Evolutionary conservation across 176 grass and related monocot species (phyloP).

Genomic region (Neostapfia colusana): DNA sequence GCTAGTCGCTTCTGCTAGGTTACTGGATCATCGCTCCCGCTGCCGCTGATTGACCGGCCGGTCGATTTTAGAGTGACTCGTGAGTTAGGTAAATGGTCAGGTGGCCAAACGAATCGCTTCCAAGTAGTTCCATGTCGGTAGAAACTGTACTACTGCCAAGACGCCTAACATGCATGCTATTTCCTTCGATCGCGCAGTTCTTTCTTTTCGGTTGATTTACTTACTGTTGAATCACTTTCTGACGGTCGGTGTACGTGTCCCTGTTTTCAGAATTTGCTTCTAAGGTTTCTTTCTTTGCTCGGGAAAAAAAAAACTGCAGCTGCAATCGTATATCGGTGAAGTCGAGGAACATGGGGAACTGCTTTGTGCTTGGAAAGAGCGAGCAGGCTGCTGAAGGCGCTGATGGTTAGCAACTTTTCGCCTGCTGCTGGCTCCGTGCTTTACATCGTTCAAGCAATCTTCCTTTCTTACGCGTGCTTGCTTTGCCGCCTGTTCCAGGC

Average conservation of each 20-base stretch:
- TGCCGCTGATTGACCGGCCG: no score
- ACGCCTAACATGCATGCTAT: not conserved
- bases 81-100: not conserved
- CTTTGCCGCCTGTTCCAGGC: conserved; percentile 47
- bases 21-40: not conserved
- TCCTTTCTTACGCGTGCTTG: conserved; percentile 19
- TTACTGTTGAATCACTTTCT: not conserved
- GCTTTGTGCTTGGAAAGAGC: conserved; percentile 35
- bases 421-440: not conserved
- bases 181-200: not conserved
- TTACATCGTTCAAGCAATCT: not conserved
- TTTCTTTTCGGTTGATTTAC: not conserved
- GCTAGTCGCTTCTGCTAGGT: not conserved
- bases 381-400: conserved; percentile 19
- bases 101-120: not conserved
- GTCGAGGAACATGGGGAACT: conserved; percentile 35
- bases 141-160: not conserved
- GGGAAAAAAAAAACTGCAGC: not conserved
- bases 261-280: conserved; percentile 29
- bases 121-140: not conserved
- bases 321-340: not conserved
- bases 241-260: not conserved
- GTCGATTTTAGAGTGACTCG: not conserved
- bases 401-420: conserved; percentile 34
- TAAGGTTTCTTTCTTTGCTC: not conserved